Base-by-base conservation (phyloP, 202 grass and related monocot genomes). In the Hordeum pubiflorum region DNA sequence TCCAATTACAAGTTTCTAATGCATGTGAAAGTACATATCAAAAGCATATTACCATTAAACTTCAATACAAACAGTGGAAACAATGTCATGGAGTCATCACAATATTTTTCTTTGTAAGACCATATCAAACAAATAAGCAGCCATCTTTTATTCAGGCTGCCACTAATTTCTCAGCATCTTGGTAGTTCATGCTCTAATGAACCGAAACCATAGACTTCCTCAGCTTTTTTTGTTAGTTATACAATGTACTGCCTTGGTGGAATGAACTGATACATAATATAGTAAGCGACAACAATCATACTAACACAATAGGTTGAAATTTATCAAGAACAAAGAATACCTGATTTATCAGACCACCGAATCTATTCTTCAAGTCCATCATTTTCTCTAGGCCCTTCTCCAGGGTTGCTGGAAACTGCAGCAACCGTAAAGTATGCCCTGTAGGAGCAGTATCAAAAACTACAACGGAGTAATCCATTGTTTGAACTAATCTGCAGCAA, bases 391-490 rank as follows among this genome's bases (percentile, higher is more conserved):
- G 85, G 81, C 97, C 97, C 65, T 99, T 99, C 81, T 99, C 97
- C 69, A 99, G 83, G 72, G 97, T 99, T 81, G 97, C 90, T 43
- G 97, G 97, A 40, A 99, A 99, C 75, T 99, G 97, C 78, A 99
- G 87, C 38, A 99, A 77, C 56, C 97, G 75, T 85, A 99, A 89
- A 36, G 97, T 99, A 79, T 99, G 97, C 48, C 97, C 97, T 31
- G 97, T 99, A 52, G 97, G 97, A 81, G 97, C 97, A 81, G 97
- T 99, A 86, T 99, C 97, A 81, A 99, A 99, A 74, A 99, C 92
- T 73, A 99, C 94, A 73, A 99, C 97, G 20, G 97, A 99, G 79
- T 99, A 99, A 93, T 99, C 97, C 97, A 99, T 99, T 83, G 97
- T 96, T 89, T 99, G 97, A 72, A 99, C 97, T 89, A 99, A 90